Conservation (phyloP, 2,329 filamentous ascomycete species). For the Nothomitra cinnamomea region DNA sequence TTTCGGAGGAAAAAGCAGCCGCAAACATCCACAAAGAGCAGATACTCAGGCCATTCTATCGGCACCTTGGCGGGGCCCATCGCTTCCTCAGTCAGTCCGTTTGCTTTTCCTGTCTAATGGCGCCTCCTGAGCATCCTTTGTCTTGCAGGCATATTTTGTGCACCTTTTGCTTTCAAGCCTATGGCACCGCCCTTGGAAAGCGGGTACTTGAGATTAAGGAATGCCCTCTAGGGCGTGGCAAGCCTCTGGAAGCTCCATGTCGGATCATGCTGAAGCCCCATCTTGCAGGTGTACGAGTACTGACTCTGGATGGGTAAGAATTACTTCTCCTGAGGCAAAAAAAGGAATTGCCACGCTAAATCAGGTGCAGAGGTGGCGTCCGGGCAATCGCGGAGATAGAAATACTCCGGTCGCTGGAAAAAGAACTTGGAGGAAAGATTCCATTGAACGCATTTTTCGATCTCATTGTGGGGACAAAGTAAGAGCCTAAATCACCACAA, state of each 20-base stretch:
- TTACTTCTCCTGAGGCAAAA: neutral
- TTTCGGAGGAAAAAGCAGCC: conserved; percentile 15
- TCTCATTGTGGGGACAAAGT: conserved; percentile 27
- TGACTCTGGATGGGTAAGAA: conserved; percentile 26
- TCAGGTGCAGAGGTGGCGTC: conserved; percentile 25
- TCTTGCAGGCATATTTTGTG: conserved; percentile 31
- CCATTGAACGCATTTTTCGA: conserved; percentile 31
- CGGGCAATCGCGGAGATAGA: conserved; percentile 29
- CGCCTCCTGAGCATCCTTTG: conserved; percentile 25
- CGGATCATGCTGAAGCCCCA: conserved; percentile 19
- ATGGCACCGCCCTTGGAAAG: conserved; percentile 14
- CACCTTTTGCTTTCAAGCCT: conserved; percentile 23
- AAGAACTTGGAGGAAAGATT: conserved; percentile 21
- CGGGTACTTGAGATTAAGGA: conserved; percentile 14
- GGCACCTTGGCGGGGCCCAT: conserved; percentile 9
- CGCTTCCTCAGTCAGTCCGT: conserved; percentile 25
- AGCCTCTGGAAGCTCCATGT: conserved; percentile 8
- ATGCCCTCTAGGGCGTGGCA: conserved; percentile 19
- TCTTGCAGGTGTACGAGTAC: conserved; percentile 21
- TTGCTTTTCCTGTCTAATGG: conserved; percentile 30
- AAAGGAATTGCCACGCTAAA: neutral
- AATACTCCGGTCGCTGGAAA: conserved; percentile 25
- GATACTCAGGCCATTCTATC: conserved; percentile 20
- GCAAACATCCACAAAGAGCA: conserved; percentile 16
- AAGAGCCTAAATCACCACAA: neutral